Evolutionary conservation across 768 basidiomycete species (phyloP).

Genomic region (Phaffia tasmanica): DNA sequence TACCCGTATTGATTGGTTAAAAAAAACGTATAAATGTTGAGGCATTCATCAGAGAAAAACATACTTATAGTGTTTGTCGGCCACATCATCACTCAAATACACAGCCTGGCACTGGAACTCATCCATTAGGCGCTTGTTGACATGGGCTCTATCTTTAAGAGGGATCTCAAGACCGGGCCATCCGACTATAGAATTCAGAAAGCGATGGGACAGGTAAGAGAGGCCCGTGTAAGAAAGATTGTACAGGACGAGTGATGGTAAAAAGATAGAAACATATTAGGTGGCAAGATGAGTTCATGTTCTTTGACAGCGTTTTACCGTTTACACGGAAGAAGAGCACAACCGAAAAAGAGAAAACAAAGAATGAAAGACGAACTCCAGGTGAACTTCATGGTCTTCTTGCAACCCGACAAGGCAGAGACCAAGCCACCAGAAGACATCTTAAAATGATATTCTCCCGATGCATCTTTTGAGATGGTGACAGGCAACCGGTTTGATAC

Average conservation of each 20-base stretch:
- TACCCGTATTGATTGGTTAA: neutral
- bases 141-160: constrained; percentile 72
- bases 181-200: constrained; percentile 11
- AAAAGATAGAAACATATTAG: neutral
- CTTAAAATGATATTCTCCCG: constrained; percentile 86
- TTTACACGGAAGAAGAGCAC: neutral
- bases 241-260: neutral
- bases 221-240: neutral
- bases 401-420: constrained; percentile 91
- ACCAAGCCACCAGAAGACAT: constrained; percentile 98
- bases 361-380: constrained; percentile 67
- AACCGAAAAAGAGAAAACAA: constrained; percentile 41
- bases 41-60: neutral
- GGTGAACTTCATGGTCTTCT: constrained; percentile 93
- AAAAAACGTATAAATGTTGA: neutral
- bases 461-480: constrained; percentile 85
- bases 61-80: constrained; percentile 70
- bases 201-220: neutral
- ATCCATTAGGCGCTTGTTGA: constrained; percentile 83
- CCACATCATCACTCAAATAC: constrained; percentile 93
- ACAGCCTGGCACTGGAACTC: constrained; percentile 97
- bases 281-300: neutral
- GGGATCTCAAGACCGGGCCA: constrained; percentile 69
- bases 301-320: neutral
- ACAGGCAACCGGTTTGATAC: constrained; percentile 92